Conservation (phyloP, 2,329 filamentous ascomycete genomes). For the Verruconis gallopava region DNA sequence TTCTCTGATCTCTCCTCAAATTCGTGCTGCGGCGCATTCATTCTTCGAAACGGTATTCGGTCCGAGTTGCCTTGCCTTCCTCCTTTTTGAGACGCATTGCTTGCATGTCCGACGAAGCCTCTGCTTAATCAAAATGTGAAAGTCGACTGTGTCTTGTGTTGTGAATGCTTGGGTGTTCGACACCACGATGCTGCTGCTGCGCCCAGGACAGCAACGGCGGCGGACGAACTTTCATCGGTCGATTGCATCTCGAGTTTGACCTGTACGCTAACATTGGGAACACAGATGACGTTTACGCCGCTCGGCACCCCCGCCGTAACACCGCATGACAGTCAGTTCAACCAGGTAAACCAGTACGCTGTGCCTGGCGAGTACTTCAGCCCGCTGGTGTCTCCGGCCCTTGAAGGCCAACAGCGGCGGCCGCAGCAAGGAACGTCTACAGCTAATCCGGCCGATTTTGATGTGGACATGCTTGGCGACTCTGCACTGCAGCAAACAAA, state of each 20-base stretch:
- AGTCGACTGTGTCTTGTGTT: too few species aligned
- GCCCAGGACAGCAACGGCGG: too few species aligned
- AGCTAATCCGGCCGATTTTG: constrained; percentile 30
- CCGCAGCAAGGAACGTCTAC: constrained; percentile 41
- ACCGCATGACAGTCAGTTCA: constrained; percentile 59
- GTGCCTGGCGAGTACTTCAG: constrained; percentile 67
- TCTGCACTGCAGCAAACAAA: constrained; percentile 21
- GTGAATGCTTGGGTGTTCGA: too few species aligned
- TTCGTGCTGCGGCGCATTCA: too few species aligned
- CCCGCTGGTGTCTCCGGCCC: constrained; percentile 66
- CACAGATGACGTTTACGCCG: constrained; percentile 8
- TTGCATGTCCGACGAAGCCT: too few species aligned
- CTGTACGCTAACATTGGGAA: too few species aligned
- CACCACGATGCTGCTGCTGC: too few species aligned
- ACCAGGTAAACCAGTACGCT: constrained; percentile 38
- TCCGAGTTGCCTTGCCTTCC: too few species aligned
- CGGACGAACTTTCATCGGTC: constrained; percentile 7
- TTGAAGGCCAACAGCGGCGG: constrained; percentile 34
- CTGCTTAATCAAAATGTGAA: too few species aligned
- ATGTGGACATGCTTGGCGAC: constrained; percentile 32
- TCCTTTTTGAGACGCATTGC: too few species aligned
- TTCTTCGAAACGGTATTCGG: too few species aligned
- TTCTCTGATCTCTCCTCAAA: too few species aligned
- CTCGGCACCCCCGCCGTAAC: constrained; percentile 46
- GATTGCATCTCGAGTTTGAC: constrained; percentile 8